Evolutionary conservation across 371 early-diverging fungal species (phyloP).

Genomic region (Dichotomocladium elegans): DNA sequence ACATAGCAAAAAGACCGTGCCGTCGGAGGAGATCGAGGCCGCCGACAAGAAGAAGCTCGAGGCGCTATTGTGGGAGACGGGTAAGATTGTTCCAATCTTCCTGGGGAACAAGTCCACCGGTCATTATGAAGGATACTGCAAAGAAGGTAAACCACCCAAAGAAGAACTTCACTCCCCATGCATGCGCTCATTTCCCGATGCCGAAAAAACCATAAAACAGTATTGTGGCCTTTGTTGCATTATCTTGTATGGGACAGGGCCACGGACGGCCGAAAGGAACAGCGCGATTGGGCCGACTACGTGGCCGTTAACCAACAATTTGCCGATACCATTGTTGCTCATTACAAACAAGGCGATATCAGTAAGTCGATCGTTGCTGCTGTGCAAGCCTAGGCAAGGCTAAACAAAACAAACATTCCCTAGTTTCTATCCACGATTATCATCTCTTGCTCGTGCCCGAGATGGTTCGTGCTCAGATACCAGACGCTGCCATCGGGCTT

Average conservation of each 20-base stretch:
- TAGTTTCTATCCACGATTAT: constrained; percentile 98
- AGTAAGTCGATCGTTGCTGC: constrained; percentile 44
- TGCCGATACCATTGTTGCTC: constrained; percentile 67
- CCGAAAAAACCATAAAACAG: background rate
- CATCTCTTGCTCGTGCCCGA: constrained; percentile 92
- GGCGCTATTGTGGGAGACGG: constrained; percentile 34
- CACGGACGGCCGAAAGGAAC: constrained; percentile 58
- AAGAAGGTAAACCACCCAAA: constrained; percentile 53
- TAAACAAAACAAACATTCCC: background rate
- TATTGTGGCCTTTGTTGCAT: constrained; percentile 76
- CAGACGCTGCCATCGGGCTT: constrained; percentile 85
- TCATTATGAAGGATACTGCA: constrained; percentile 88
- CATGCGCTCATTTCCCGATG: background rate
- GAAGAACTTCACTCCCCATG: background rate
- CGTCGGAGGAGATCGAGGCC: constrained; percentile 3
- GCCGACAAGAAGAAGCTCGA: constrained; percentile 27
- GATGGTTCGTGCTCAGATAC: constrained; percentile 76
- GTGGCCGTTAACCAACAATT: constrained; percentile 82
- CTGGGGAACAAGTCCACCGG: constrained; percentile 65
- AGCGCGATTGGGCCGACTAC: constrained; percentile 80
- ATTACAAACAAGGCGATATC: constrained; percentile 78
- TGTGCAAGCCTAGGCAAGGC: background rate
- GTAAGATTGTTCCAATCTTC: constrained; percentile 66
- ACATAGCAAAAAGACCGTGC: constrained; percentile 6
- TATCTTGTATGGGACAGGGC: constrained; percentile 85